Conservation (phyloP, 768 basidiomycete species). For the Hypholoma fasciculare region DNA sequence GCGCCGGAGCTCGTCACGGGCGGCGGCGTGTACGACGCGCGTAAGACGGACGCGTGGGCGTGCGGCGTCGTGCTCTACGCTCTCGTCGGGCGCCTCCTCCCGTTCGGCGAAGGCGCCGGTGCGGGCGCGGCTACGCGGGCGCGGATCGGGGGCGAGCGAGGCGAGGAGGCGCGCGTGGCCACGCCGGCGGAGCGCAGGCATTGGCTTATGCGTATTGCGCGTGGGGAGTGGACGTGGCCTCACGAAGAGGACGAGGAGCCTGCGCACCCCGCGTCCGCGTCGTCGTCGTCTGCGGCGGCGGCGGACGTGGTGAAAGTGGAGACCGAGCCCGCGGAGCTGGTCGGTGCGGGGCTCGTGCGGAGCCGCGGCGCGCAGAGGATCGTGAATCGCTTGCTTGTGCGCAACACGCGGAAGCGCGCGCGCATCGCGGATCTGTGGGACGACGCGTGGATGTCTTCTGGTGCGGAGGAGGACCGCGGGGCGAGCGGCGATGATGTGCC, state of each 20-base stretch:
- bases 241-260: slow-evolving; percentile 2
- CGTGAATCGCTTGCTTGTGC: slow-evolving; percentile 62
- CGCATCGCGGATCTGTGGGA: slow-evolving; percentile 65
- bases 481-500: not conserved
- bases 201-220: slow-evolving; percentile 79
- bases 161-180: slow-evolving; percentile 20
- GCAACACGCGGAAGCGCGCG: slow-evolving; percentile 68
- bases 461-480: not conserved
- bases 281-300: too few relatives aligned
- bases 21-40: slow-evolving; percentile 72
- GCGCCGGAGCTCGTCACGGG: slow-evolving; percentile 74
- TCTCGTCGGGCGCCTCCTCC: slow-evolving; percentile 66
- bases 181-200: slow-evolving; percentile 42
- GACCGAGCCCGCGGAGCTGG: slow-evolving; percentile 23
- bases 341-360: slow-evolving; percentile 36
- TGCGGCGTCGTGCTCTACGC: slow-evolving; percentile 87
- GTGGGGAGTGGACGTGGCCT: slow-evolving; percentile 80
- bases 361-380: slow-evolving; percentile 50
- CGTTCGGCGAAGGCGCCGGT: slow-evolving; percentile 60
- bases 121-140: slow-evolving; percentile 20
- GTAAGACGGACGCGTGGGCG: slow-evolving; percentile 88
- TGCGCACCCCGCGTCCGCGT: too few relatives aligned
- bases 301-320: not conserved
- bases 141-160: slow-evolving; percentile 39
- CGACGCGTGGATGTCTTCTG: slow-evolving; percentile 43